A percentile compares a stretch with the other conserved stretches of the same genome.
Evolutionary conservation across 2,329 filamentous ascomycete species (phyloP).

Genomic region (Talaromyces amestolkiae): DNA sequence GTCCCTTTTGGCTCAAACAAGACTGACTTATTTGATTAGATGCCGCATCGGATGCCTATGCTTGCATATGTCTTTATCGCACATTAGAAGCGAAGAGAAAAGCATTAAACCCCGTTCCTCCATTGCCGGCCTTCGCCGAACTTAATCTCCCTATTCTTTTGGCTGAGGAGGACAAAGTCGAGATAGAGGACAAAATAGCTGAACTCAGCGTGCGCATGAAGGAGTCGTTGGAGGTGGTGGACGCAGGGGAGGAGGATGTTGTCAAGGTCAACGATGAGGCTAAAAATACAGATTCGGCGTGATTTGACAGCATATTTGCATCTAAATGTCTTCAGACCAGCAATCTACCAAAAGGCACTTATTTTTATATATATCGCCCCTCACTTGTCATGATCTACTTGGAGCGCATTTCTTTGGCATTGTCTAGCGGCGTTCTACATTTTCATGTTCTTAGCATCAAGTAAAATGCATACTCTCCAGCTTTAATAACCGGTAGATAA

Average conservation of each 20-base stretch:
- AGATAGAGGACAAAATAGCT: not conserved
- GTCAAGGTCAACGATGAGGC: not conserved
- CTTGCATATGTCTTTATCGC: conserved; percentile 69
- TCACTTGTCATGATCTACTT: not conserved
- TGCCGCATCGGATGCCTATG: conserved; percentile 81
- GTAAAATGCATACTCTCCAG: not conserved
- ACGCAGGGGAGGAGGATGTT: not conserved
- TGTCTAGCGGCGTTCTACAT: not conserved
- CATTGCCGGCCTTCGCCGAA: conserved; percentile 67
- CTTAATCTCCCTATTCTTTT: conserved; percentile 62
- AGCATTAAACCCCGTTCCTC: conserved; percentile 66
- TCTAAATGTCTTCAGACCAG: not conserved
- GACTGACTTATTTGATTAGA: conserved; percentile 47
- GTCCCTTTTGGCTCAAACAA: not conserved
- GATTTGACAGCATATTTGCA: conserved; percentile 1
- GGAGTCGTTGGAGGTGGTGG: not conserved
- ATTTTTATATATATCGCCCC: not conserved
- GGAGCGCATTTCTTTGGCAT: not conserved
- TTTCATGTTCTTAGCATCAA: not conserved
- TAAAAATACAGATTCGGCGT: not conserved
- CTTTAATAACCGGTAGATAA: not conserved
- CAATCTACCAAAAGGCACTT: not conserved
- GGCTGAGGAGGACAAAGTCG: conserved; percentile 35
- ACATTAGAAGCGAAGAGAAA: conserved; percentile 67
- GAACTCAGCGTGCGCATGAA: not conserved